A percentile compares a stretch with the other conserved stretches of the same genome.
Conservation (phyloP, 1,139 yeast species). For the Lodderomyces orthopsilosis region DNA sequence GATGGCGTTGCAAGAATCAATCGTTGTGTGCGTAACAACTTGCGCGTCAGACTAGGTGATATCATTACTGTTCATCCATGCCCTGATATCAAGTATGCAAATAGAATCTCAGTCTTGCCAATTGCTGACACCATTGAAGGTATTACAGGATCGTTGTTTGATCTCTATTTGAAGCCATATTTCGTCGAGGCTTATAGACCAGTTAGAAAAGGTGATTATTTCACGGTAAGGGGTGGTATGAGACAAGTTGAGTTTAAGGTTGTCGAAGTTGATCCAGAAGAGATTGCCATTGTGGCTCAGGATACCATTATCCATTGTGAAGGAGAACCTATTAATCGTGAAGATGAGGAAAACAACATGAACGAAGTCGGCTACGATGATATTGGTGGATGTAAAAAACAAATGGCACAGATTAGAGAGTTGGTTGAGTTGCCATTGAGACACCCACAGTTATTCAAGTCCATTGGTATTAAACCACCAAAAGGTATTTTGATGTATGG, state of each 20-base stretch:
- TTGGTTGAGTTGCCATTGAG: constrained; percentile 94
- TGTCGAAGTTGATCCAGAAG: constrained; percentile 97
- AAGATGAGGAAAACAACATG: constrained; percentile 94
- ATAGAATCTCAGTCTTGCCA: constrained; percentile 92
- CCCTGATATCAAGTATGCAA: constrained; percentile 95
- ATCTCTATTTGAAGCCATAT: constrained; percentile 94
- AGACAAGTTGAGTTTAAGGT: constrained; percentile 98
- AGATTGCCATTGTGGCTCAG: constrained; percentile 96
- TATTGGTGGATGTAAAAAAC: constrained; percentile 98
- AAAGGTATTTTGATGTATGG: constrained; percentile 97
- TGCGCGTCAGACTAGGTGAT: constrained; percentile 93
- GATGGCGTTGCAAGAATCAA: constrained; percentile 94
- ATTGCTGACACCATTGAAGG: constrained; percentile 99
- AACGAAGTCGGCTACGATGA: constrained; percentile 98
- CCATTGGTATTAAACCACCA: constrained; percentile 97
- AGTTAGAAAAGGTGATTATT: constrained; percentile 94
- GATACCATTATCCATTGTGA: constrained; percentile 98
- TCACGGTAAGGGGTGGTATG: constrained; percentile 97
- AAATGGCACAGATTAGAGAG: constrained; percentile 98
- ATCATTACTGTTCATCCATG: constrained; percentile 89
- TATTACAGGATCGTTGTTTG: constrained; percentile 94
- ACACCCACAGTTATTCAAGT: constrained; percentile 95
- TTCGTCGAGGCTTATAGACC: constrained; percentile 99
- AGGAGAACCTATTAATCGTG: constrained; percentile 98
- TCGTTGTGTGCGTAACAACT: constrained; percentile 93